These are phyloP conservation scores for Talaromyces borbonicus DNA, from an alignment of 495 filamentous ascomycete genomes.

Conservation along the genomic window DNA sequence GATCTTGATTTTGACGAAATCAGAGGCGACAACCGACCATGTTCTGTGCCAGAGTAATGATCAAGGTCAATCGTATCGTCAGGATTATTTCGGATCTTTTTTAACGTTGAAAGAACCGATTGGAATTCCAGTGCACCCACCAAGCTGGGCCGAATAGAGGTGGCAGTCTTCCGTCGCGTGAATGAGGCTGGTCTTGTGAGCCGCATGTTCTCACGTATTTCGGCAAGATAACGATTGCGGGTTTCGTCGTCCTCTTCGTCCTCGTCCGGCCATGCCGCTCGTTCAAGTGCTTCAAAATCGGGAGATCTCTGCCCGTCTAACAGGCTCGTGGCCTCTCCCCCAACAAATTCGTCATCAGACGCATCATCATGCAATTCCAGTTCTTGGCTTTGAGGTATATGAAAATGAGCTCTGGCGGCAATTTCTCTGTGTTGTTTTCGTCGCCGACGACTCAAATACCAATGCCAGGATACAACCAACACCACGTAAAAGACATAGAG, in stretches of 20 bases:
- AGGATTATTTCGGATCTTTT: slow-evolving; percentile 61
- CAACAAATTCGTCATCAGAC: slow-evolving; percentile 62
- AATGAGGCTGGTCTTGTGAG: slow-evolving; percentile 57
- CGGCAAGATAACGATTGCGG: slow-evolving; percentile 60
- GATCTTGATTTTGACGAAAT: neutral
- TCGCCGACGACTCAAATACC: slow-evolving; percentile 56
- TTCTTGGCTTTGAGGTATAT: slow-evolving; percentile 59
- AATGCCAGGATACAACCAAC: slow-evolving; percentile 88
- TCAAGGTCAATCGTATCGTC: slow-evolving; percentile 56
- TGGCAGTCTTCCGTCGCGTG: slow-evolving; percentile 62
- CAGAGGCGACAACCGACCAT: slow-evolving; percentile 15
- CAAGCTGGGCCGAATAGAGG: slow-evolving; percentile 81
- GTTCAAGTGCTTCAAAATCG: slow-evolving; percentile 60
- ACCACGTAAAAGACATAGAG: slow-evolving; percentile 89
- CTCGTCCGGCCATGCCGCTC: slow-evolving; percentile 35
- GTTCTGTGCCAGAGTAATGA: slow-evolving; percentile 60
- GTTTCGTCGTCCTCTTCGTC: slow-evolving; percentile 63
- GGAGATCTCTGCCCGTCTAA: slow-evolving; percentile 42
- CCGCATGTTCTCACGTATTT: slow-evolving; percentile 89
- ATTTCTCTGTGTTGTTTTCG: slow-evolving; percentile 51
- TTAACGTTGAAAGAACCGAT: slow-evolving; percentile 72
- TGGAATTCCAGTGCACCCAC: slow-evolving; percentile 92
- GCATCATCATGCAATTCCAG: slow-evolving; percentile 55
- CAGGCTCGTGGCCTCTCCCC: slow-evolving; percentile 41
- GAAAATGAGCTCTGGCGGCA: slow-evolving; percentile 63